These are phyloP conservation scores for Hymenoscyphus salicellus DNA, from an alignment of 2,329 filamentous ascomycete species.

Conservation along the genomic window DNA sequence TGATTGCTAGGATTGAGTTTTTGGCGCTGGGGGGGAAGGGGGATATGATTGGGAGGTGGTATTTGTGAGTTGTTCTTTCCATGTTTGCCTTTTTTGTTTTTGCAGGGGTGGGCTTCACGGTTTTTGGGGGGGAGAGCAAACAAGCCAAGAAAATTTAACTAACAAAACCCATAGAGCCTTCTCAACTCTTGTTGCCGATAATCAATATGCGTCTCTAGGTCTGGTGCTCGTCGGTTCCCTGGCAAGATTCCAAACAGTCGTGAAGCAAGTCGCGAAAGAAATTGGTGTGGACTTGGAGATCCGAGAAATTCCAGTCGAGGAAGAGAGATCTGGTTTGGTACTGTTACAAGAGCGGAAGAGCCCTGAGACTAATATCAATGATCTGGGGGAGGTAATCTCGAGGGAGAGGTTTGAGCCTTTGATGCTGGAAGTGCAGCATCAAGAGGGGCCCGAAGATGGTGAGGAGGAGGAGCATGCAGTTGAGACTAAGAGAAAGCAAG, in stretches of 20 bases:
- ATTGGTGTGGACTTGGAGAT: constrained; percentile 1
- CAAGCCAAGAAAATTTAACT: neutral
- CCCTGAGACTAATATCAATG: constrained; percentile 5
- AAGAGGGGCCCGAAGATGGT: too few species aligned
- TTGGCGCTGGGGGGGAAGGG: constrained; percentile 29
- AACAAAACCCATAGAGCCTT: constrained; percentile 50
- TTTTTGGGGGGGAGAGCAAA: neutral
- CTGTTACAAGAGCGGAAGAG: neutral
- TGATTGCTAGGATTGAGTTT: constrained; percentile 38
- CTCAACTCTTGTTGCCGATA: constrained; percentile 67
- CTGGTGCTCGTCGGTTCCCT: constrained; percentile 64
- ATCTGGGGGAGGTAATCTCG: constrained; percentile 33
- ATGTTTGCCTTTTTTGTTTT: neutral
- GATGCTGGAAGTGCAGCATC: neutral
- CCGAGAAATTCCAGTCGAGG: neutral
- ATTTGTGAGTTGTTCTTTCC: constrained; percentile 42
- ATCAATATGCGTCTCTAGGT: constrained; percentile 69
- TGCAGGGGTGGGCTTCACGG: rapidly evolving
- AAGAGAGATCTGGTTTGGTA: neutral
- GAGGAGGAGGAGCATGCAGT: neutral
- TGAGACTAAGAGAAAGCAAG: too few species aligned
- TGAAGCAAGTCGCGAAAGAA: constrained; percentile 5
- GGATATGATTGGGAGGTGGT: constrained; percentile 43
- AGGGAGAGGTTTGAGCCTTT: neutral
- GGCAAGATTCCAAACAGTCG: constrained; percentile 53